Evolutionary conservation across 164 flowering plant genomes (phyloP), one percentile per base, ranked within the genome.

Genomic region (grape (Vitis vinifera)): DNA sequence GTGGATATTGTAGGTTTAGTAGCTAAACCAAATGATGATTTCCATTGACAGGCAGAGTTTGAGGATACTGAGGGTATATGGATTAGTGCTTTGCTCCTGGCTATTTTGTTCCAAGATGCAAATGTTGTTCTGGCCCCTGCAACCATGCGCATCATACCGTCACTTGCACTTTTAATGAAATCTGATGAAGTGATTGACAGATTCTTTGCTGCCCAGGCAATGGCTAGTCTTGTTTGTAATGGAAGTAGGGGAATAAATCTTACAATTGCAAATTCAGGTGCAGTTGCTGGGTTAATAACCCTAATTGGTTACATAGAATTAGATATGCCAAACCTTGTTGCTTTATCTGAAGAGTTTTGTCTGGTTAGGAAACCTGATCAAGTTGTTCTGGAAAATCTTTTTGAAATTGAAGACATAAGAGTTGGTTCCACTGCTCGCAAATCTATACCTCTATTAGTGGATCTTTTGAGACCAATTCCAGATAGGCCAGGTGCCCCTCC

Each of bases 401-500:
- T 92, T 79, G 85, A 81, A 68, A 83, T 91, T 70, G 98, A 90
- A 74, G 98, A 90, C 77, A 82, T 92, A 13, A 82, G 87, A 80
- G 44, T 73, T 67, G 94, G 96, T 52, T 80, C 96, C 47, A 81
- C 84, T 68, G 90, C 92, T 66, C 87, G 91, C 37, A 92, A 86
- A 79, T 80, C 87, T 63, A 89, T 92, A 72, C 96, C 98, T 63
- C 80, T 83, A 37, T 69, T 92, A 44, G 98, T 92, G 69, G 98
- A 92, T 73, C 86, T 92, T 67, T 72, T 92, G 78, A 88, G 88
- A 81, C 98, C 98, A 58, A 88, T 91, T 53, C 92, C 94, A 53
- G 98, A 91, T 76, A 78, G 93, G 72, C 92, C 93, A 12, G 89
- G 91, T 70, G 98, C 95, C 58, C 96, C 98, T 63, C 85, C 90